A percentile compares a stretch with the other conserved stretches of the same genome.
phyloP scores from a whole-genome alignment of 768 basidiomycete species.

The Mycena vitilis region DNA sequence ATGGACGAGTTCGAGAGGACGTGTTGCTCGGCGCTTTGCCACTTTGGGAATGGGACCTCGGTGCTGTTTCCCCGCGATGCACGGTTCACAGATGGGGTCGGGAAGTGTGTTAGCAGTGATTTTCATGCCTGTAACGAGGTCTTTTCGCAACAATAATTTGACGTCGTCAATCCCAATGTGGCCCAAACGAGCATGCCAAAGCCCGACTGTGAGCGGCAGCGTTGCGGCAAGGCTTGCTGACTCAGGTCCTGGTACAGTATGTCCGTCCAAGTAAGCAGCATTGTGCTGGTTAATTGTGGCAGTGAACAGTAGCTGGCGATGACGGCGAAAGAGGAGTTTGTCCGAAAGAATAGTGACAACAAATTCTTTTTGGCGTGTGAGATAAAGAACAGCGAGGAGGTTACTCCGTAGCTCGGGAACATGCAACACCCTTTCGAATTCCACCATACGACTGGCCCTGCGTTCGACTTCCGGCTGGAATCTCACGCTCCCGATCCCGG shows the following conservation, averaged over 20 bases:
- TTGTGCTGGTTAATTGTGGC: slow-evolving; percentile 40
- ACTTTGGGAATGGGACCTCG: slow-evolving; percentile 27
- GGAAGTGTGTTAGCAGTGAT: slow-evolving; percentile 34
- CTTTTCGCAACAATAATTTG: slow-evolving; percentile 22
- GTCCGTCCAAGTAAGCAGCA: slow-evolving; percentile 40
- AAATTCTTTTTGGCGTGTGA: slow-evolving; percentile 21
- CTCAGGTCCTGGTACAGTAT: neutral
- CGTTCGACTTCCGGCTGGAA: neutral
- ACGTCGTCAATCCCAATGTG: slow-evolving; percentile 43
- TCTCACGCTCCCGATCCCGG: slow-evolving; percentile 23
- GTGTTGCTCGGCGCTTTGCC: slow-evolving; percentile 9
- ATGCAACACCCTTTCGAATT: slow-evolving; percentile 31
- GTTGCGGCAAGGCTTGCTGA: slow-evolving; percentile 34
- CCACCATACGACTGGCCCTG: slow-evolving; percentile 7
- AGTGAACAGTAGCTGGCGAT: slow-evolving; percentile 24
- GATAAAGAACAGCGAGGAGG: slow-evolving; percentile 28
- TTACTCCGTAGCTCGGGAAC: slow-evolving; percentile 31
- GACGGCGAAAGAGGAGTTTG: neutral
- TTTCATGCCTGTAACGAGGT: slow-evolving; percentile 40
- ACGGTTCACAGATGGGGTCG: slow-evolving; percentile 48
- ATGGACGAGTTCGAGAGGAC: slow-evolving; percentile 25
- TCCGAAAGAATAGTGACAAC: neutral
- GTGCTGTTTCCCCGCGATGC: slow-evolving; percentile 45
- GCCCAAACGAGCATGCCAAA: slow-evolving; percentile 46
- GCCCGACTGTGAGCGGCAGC: slow-evolving; percentile 36